These are phyloP conservation scores for Termitomyces sp. DNA, from an alignment of 768 basidiomycete genomes.

Conservation along the genomic window DNA sequence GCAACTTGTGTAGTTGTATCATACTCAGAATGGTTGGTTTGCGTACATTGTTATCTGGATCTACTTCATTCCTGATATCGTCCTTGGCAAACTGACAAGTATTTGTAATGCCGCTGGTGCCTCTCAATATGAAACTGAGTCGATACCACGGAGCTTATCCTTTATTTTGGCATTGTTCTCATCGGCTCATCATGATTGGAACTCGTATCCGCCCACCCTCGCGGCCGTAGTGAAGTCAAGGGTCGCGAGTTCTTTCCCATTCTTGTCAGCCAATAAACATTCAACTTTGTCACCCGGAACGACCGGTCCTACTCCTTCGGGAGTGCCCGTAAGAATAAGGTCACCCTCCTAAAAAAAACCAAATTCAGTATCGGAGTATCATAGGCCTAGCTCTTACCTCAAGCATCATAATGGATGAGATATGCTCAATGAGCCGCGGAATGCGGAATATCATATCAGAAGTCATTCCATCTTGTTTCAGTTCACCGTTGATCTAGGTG, in stretches of 20 bases:
- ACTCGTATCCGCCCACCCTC: conserved; percentile 59
- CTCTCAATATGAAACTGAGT: background rate
- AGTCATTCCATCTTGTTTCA: conserved; percentile 84
- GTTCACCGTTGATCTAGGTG: conserved; percentile 72
- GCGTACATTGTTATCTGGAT: background rate
- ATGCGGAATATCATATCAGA: conserved; percentile 91
- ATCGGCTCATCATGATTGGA: conserved; percentile 17
- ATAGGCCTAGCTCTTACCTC: conserved; percentile 46
- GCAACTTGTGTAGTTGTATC: background rate
- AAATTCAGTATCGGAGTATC: background rate
- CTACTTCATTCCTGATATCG: too few species aligned
- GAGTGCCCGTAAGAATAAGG: conserved; percentile 88
- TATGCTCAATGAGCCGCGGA: conserved; percentile 80
- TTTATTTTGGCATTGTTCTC: background rate
- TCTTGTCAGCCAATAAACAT: conserved; percentile 58
- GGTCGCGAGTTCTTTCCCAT: conserved; percentile 50
- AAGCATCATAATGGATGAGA: conserved; percentile 96
- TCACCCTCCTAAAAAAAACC: conserved; percentile 71
- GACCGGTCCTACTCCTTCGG: conserved; percentile 83
- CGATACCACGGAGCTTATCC: background rate
- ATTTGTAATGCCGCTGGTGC: background rate
- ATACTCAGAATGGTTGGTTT: background rate
- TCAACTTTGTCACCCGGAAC: conserved; percentile 71
- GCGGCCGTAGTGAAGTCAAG: conserved; percentile 63
- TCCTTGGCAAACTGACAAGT: background rate